Conservation (phyloP, 2,329 filamentous ascomycete species). For the Aspergillus caelatus region DNA sequence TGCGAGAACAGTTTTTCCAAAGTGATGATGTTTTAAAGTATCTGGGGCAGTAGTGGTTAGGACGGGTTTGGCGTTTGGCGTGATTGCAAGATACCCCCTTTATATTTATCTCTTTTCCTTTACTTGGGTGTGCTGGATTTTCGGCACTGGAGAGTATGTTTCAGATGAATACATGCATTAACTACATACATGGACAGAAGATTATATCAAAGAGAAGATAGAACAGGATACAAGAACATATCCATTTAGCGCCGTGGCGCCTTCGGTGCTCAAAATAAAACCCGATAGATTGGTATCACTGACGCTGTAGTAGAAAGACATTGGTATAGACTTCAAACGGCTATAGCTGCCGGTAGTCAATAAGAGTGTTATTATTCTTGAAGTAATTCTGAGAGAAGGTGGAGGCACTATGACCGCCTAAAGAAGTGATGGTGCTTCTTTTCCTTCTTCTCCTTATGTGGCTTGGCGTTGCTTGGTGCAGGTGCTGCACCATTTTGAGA, state of each 20-base stretch:
- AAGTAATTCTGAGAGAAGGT: slow-evolving; percentile 1
- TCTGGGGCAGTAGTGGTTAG: slow-evolving; percentile 49
- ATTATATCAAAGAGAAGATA: slow-evolving; percentile 8
- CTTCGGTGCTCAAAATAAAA: slow-evolving; percentile 17
- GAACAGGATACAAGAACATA: slow-evolving; percentile 5
- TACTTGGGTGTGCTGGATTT: not conserved
- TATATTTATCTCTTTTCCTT: not conserved
- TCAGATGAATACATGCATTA: slow-evolving; percentile 5
- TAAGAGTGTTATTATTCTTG: slow-evolving; percentile 5
- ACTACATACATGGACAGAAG: slow-evolving; percentile 9
- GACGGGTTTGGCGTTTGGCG: slow-evolving; percentile 4
- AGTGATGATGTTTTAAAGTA: slow-evolving; percentile 77
- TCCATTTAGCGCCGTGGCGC: slow-evolving; percentile 12
- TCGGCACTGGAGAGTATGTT: not conserved
- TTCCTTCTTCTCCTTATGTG: slow-evolving; percentile 47
- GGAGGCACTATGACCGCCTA: slow-evolving; percentile 27
- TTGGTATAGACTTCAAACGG: slow-evolving; percentile 16
- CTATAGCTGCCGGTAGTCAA: not conserved
- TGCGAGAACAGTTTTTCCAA: slow-evolving; percentile 73
- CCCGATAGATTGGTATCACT: slow-evolving; percentile 36
- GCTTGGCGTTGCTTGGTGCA: slow-evolving; percentile 25
- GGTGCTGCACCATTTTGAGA: slow-evolving; percentile 40
- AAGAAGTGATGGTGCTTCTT: slow-evolving; percentile 61
- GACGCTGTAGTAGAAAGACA: slow-evolving; percentile 28
- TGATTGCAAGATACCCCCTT: slow-evolving; percentile 11